Evolutionary conservation across 768 basidiomycete species (phyloP), one percentile per base, ranked within the genome.

Genomic region (Brasilioporus rufonigricans): DNA sequence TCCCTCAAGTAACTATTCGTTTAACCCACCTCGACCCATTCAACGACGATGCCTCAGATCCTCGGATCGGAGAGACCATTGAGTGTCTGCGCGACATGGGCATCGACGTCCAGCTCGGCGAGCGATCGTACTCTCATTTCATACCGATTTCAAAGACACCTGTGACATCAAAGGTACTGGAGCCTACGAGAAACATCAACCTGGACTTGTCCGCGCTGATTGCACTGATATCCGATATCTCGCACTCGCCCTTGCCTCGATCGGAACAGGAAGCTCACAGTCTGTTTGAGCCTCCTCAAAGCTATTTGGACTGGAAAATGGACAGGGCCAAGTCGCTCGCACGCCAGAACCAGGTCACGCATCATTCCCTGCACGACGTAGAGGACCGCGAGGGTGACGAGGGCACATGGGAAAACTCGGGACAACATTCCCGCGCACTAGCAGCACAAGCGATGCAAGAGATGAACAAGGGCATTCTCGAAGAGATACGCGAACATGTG

Each of bases 361-460:
- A 39, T 10, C 10, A 10, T n/a, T 4, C 19, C 31, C 29, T 49
- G 0, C 58, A 63, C 32, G 40, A 31, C 9, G 11, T 1, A 2
- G 45, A 56, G 29, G 44, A 36, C n/a, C 35, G 41, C n/a, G 35
- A 56, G 44, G 48, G 13, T n/a, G n/a, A n/a, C n/a, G n/a, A n/a
- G n/a, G n/a, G n/a, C n/a, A n/a, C n/a, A n/a, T n/a, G n/a, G n/a
- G n/a, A n/a, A n/a, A n/a, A n/a, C n/a, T n/a, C n/a, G n/a, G n/a
- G n/a, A n/a, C n/a, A n/a, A n/a, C n/a, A 91, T 56, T 81, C 86
- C 1, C 78, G 86, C 27, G 86, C 89, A 5, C 77, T 95, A 21
- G 80, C 82, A 1, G 79, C 80, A 48, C 93, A 94, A 61, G 77
- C 85, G 1, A 68, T 84, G 36, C 87, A 89, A 67, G 93, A 96